Evolutionary conservation across 108 stramenopile genomes (phyloP), one percentile per base, ranked within the genome.

Genomic region (Epipyxis sp.): DNA sequence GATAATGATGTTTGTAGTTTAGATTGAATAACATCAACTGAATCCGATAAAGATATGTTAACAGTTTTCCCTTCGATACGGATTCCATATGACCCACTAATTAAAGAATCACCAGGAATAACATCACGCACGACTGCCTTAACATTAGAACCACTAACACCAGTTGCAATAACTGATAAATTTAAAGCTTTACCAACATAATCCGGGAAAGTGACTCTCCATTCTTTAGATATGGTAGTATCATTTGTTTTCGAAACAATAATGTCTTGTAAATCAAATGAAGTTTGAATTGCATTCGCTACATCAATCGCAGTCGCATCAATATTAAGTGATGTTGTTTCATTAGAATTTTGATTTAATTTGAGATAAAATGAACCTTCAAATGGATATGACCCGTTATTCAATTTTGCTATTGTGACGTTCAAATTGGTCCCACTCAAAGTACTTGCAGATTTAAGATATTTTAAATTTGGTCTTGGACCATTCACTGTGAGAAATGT

Each of bases 401-500:
- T 34, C n/a, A 74, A 16, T 6, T 43, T 39, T 30, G n/a, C 34
- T 37, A 42, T 34, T 37, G 71, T 35, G 32, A 6, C 34, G 6
- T 10, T 39, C 10, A 46, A 30, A 74, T 39, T 74, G 41, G 13
- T 42, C 6, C 27, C 50, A 50, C 46, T 20, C 13, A 50, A 6
- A n/a, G n/a, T n/a, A n/a, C n/a, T n/a, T n/a, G n/a, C n/a, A n/a
- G n/a, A n/a, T n/a, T n/a, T n/a, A n/a, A n/a, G n/a, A n/a, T n/a
- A n/a, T n/a, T n/a, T 3, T 6, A 65, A 35, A 32, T 3, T 65
- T 10, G 71, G 71, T 57, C 71, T 27, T 6, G 3, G 6, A 6
- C 71, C 71, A 27, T 35, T 42, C 27, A 54, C 16, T 6, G 3
- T 25, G n/a, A 74, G 43, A 74, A 74, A 74, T 37, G 71, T 74